Evolutionary conservation across 1,284 basidiomycete species (phyloP).

Genomic region (Phellinidium pouzarii): DNA sequence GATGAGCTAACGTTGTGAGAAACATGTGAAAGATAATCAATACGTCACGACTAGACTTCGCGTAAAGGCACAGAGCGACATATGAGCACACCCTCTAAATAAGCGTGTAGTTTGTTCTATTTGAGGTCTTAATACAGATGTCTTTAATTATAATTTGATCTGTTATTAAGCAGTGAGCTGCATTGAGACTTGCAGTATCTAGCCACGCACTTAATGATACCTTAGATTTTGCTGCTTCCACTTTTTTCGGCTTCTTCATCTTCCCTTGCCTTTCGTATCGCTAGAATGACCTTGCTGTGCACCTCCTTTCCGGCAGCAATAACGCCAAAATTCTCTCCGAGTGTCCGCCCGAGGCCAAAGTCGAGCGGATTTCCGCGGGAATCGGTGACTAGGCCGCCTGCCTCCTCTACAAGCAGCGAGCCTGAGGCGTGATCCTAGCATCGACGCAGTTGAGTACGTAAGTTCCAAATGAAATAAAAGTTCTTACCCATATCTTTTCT

Average conservation of each 20-base stretch:
- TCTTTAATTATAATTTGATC: too few species aligned
- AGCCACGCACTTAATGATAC: neutral
- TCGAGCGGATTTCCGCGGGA: slow-evolving; percentile 75
- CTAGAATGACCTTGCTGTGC: slow-evolving; percentile 66
- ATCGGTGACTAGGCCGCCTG: slow-evolving; percentile 83
- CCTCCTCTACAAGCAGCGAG: slow-evolving; percentile 79
- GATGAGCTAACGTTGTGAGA: too few species aligned
- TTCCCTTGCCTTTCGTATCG: slow-evolving; percentile 61
- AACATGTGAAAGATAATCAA: too few species aligned
- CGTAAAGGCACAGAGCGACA: too few species aligned
- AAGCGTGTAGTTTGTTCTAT: too few species aligned
- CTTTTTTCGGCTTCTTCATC: slow-evolving; percentile 21
- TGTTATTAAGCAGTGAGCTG: neutral
- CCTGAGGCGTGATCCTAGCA: slow-evolving; percentile 87
- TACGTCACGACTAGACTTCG: too few species aligned
- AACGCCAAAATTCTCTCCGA: slow-evolving; percentile 85
- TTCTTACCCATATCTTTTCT: slow-evolving; percentile 87
- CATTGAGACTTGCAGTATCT: neutral
- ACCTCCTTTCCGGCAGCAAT: slow-evolving; percentile 69
- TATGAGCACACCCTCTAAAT: too few species aligned
- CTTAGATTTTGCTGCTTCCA: slow-evolving; percentile 1
- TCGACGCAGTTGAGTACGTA: slow-evolving; percentile 3
- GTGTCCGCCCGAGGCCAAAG: slow-evolving; percentile 82
- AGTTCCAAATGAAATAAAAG: slow-evolving; percentile 8
- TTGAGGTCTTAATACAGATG: too few species aligned